These are phyloP conservation scores for Chenopodium suecicum DNA, from an alignment of 148 eudicot genomes.

Conservation along the genomic window DNA sequence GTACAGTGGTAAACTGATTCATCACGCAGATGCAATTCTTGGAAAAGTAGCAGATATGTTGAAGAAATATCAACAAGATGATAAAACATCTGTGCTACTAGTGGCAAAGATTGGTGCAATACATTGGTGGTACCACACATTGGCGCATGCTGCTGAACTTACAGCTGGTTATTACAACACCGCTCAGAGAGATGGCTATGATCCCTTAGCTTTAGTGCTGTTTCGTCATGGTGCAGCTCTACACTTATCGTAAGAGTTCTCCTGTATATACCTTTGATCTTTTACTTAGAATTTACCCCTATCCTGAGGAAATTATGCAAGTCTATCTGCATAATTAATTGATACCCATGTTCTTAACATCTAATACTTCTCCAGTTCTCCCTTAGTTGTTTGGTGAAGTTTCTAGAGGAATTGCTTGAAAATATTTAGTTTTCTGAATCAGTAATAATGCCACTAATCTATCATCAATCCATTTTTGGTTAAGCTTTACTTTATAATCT, in stretches of 20 bases:
- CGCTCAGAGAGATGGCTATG: slow-evolving; percentile 56
- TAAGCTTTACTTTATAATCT: background rate
- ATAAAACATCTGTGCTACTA: slow-evolving; percentile 41
- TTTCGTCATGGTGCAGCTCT: slow-evolving; percentile 52
- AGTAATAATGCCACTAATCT: background rate
- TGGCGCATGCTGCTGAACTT: slow-evolving; percentile 63
- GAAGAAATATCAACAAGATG: slow-evolving; percentile 49
- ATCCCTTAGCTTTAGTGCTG: slow-evolving; percentile 49
- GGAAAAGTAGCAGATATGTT: slow-evolving; percentile 46
- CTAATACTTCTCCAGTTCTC: too few relatives aligned
- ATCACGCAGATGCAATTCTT: slow-evolving; percentile 63
- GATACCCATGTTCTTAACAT: background rate
- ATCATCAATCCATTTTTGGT: background rate
- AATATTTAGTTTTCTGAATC: background rate
- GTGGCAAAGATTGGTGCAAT: slow-evolving; percentile 59
- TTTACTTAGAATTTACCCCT: background rate
- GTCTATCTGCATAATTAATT: background rate
- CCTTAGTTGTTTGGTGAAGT: background rate
- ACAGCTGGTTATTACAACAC: slow-evolving; percentile 79
- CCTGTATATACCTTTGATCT: slow-evolving; percentile 4
- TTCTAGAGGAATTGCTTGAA: background rate
- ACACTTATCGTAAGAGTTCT: slow-evolving; percentile 48
- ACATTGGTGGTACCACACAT: slow-evolving; percentile 66
- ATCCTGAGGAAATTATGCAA: background rate
- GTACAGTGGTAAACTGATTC: slow-evolving; percentile 60